These are phyloP conservation scores for Hymenoscyphus occultus DNA, from an alignment of 2,329 filamentous ascomycete species.

Conservation along the genomic window DNA sequence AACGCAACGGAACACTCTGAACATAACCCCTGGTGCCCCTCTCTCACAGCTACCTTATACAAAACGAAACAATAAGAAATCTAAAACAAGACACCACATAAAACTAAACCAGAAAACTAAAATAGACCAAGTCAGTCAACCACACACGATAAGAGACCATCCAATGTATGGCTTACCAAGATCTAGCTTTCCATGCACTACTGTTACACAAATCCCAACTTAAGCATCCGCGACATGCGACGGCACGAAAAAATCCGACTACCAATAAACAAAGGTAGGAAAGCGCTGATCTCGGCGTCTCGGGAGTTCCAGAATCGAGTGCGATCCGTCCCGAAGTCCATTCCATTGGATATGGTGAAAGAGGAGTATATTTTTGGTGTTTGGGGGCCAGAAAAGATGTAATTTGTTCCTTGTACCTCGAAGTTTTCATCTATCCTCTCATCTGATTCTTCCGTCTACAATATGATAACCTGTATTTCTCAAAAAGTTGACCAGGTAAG, in stretches of 20 bases:
- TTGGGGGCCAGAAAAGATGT: not conserved
- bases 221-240: not conserved
- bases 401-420: not conserved
- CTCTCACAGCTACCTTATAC: not conserved
- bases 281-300: not conserved
- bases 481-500: conserved; percentile 20
- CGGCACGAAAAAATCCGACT: not conserved
- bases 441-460: conserved; percentile 16
- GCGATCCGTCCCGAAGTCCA: not conserved
- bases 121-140: not conserved
- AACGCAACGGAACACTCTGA: too few species aligned
- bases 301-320: not conserved
- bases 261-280: not conserved
- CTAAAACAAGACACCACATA: not conserved
- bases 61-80: not conserved
- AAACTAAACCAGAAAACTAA: not conserved
- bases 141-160: not conserved
- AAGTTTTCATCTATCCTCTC: not conserved
- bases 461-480: conserved; percentile 23
- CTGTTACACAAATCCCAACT: not conserved
- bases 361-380: not conserved
- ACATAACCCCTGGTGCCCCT: not conserved
- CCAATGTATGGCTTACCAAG: not conserved
- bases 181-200: not conserved
- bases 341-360: not conserved